These are phyloP conservation scores for Raddia distichophylla DNA, from an alignment of 176 grass and related monocot genomes.

Conservation along the genomic window DNA sequence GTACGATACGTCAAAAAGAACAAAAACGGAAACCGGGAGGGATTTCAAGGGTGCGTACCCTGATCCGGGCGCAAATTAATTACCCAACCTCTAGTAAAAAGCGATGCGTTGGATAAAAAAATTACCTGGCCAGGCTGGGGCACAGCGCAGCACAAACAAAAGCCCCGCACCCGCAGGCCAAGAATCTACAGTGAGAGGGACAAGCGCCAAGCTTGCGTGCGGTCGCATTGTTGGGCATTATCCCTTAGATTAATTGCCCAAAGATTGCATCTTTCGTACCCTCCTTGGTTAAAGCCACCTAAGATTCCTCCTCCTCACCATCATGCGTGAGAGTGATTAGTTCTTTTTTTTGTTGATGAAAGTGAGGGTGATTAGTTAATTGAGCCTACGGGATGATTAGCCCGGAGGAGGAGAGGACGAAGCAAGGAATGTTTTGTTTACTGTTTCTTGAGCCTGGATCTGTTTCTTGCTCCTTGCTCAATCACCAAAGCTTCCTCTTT, in stretches of 20 bases:
- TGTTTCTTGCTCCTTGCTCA: slow-evolving; percentile 25
- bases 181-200: slow-evolving; percentile 45
- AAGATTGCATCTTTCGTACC: slow-evolving; percentile 41
- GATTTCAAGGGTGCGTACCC: not conserved
- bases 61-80: not conserved
- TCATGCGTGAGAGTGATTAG: not conserved
- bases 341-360: no score
- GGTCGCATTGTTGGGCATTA: not conserved
- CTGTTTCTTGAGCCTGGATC: slow-evolving; percentile 1
- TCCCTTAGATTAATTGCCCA: slow-evolving; percentile 32
- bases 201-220: not conserved
- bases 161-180: slow-evolving; percentile 29
- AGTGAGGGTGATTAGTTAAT: not conserved
- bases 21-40: not conserved
- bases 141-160: not conserved
- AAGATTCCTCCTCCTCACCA: slow-evolving; percentile 32
- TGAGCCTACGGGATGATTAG: not conserved
- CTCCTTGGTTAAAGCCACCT: slow-evolving; percentile 14
- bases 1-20: no score
- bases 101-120: not conserved
- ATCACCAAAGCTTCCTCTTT: slow-evolving; percentile 10
- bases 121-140: slow-evolving; percentile 23
- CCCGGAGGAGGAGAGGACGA: slow-evolving; percentile 3
- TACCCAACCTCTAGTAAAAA: not conserved
- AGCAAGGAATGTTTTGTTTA: slow-evolving; percentile 58